Percentiles rank a stretch among this genome's conserved stretches.
phyloP scores from a whole-genome alignment of 495 filamentous ascomycete genomes.

The Aspergillus ostianus region DNA sequence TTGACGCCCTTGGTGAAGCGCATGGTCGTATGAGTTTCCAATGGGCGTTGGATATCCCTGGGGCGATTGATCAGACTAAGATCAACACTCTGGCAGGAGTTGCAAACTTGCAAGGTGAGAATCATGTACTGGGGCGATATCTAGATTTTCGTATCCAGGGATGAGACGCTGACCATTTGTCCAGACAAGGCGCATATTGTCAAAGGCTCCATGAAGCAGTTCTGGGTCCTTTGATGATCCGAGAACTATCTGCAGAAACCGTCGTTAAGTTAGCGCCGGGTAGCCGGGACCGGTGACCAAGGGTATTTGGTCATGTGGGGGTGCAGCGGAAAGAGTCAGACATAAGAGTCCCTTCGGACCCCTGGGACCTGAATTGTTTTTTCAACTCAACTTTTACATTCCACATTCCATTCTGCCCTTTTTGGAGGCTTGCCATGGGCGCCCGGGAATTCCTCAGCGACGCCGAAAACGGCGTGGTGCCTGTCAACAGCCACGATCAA shows the following conservation, averaged over 20 bases:
- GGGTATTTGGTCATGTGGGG: no score
- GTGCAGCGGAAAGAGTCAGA: no score
- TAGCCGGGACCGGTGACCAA: no score
- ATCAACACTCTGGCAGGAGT: constrained; percentile 8
- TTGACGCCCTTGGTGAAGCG: constrained; percentile 13
- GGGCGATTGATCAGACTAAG: constrained; percentile 14
- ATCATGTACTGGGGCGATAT: background rate
- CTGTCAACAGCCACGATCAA: constrained; percentile 20
- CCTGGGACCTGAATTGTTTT: no score
- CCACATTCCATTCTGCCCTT: background rate
- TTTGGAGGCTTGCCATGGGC: constrained; percentile 10
- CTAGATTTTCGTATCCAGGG: background rate
- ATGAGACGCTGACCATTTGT: background rate
- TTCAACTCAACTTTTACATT: background rate
- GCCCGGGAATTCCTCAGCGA: constrained; percentile 21
- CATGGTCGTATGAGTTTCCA: constrained; percentile 13
- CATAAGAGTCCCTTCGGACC: no score
- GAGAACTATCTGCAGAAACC: constrained; percentile 4
- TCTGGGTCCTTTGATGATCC: constrained; percentile 12
- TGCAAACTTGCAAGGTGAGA: constrained; percentile 11
- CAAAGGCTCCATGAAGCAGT: constrained; percentile 19
- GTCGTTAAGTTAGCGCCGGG: no score
- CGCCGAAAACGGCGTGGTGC: constrained; percentile 18
- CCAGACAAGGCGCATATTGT: constrained; percentile 10
- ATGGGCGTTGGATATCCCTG: constrained; percentile 18